These are phyloP conservation scores for Microthlaspi erraticum DNA, from an alignment of 345 rosid genomes.

Conservation along the genomic window DNA sequence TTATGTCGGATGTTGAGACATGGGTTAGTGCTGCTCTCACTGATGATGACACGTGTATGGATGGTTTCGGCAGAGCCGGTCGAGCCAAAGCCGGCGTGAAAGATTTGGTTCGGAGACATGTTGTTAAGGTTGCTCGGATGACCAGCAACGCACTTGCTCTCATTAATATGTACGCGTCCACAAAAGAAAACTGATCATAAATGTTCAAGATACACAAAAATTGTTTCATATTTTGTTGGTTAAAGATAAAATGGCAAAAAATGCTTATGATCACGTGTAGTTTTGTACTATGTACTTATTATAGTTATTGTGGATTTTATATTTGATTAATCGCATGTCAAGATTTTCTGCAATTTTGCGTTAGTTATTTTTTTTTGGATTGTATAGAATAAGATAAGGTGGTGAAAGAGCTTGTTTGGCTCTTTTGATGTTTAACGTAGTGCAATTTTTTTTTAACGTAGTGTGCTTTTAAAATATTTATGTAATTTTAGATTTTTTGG, in stretches of 20 bases:
- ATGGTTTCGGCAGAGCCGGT: constrained; percentile 38
- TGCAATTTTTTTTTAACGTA: too few relatives aligned
- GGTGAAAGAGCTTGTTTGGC: neutral
- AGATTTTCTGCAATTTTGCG: neutral
- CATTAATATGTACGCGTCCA: constrained; percentile 53
- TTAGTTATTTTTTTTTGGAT: neutral
- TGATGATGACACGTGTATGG: constrained; percentile 64
- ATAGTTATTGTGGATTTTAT: neutral
- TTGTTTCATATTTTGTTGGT: neutral
- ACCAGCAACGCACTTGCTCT: constrained; percentile 69
- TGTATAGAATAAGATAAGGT: neutral
- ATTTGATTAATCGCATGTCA: neutral
- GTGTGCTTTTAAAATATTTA: too few relatives aligned
- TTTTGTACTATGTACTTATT: constrained; percentile 1
- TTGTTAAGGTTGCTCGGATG: constrained; percentile 51
- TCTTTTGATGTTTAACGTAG: too few relatives aligned
- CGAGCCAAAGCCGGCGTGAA: constrained; percentile 32
- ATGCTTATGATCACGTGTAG: neutral
- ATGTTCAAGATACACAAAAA: constrained; percentile 7
- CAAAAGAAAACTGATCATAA: constrained; percentile 23
- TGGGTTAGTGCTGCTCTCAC: constrained; percentile 71
- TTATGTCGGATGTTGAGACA: constrained; percentile 52
- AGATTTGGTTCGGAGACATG: constrained; percentile 46
- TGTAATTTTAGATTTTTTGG: too few relatives aligned
- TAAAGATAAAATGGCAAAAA: neutral